A percentile compares a stretch with the other conserved stretches of the same genome.
Evolutionary conservation across 345 rosid genomes (phyloP).

Genomic region (Kernera saxatilis): DNA sequence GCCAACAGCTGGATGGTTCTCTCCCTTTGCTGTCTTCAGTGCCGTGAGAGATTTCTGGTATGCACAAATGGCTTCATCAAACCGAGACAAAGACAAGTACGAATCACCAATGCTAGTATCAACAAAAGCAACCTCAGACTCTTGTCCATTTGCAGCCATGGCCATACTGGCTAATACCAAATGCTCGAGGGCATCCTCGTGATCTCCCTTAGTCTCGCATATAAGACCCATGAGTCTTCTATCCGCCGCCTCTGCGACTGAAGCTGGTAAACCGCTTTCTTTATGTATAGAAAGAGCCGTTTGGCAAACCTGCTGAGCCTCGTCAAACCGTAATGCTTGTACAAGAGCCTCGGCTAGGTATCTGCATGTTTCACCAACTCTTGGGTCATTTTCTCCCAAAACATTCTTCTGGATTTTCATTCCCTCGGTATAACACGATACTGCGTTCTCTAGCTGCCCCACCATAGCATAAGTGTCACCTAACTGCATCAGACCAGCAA

Average conservation of each 20-base stretch:
- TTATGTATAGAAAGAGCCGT: conserved; percentile 67
- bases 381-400: conserved; percentile 66
- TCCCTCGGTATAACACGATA: conserved; percentile 65
- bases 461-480: conserved; percentile 89
- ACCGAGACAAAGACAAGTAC: conserved; percentile 71
- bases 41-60: conserved; percentile 87
- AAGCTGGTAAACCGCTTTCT: conserved; percentile 54
- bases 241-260: conserved; percentile 85
- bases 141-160: conserved; percentile 78
- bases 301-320: conserved; percentile 65
- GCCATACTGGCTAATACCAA: conserved; percentile 91
- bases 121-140: conserved; percentile 72
- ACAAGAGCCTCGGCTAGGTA: conserved; percentile 86
- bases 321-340: conserved; percentile 77
- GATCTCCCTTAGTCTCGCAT: conserved; percentile 81
- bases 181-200: conserved; percentile 83
- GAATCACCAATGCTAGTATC: conserved; percentile 94
- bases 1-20: conserved; percentile 78
- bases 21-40: conserved; percentile 74
- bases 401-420: conserved; percentile 65
- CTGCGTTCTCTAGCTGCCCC: conserved; percentile 76
- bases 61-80: conserved; percentile 77
- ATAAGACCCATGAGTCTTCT: conserved; percentile 92
- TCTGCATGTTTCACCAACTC: conserved; percentile 84
- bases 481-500: conserved; percentile 90